Evolutionary conservation across 2,329 filamentous ascomycete species (phyloP).

Genomic region (Colletotrichum somersetense): DNA sequence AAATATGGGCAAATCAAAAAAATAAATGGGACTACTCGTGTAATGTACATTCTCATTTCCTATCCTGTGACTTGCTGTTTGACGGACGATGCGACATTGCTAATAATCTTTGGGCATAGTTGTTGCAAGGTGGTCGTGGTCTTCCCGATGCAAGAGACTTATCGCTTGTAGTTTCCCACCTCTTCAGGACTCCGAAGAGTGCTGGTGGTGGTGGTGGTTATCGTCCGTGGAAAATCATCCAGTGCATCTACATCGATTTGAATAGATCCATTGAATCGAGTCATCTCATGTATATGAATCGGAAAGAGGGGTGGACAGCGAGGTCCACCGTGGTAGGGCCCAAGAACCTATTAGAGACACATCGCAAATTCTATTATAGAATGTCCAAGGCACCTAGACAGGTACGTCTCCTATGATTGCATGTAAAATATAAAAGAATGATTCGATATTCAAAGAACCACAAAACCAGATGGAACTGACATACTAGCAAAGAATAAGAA

Average conservation of each 20-base stretch:
- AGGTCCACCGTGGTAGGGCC: constrained; percentile 4
- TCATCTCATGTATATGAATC: constrained; percentile 1
- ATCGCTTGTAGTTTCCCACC: background rate
- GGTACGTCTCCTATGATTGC: constrained; percentile 4
- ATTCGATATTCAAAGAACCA: constrained; percentile 27
- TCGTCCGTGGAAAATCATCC: background rate
- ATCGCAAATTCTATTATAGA: constrained; percentile 3
- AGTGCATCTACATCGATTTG: background rate
- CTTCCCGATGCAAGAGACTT: background rate
- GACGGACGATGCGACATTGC: constrained; percentile 14
- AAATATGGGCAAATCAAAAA: too few species aligned
- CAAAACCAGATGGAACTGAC: constrained; percentile 19
- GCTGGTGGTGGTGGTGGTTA: background rate
- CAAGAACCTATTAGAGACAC: background rate
- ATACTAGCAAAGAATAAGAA: background rate
- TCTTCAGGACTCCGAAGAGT: background rate
- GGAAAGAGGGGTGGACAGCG: constrained; percentile 1
- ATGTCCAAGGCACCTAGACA: constrained; percentile 22
- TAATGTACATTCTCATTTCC: constrained; percentile 16
- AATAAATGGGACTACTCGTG: background rate
- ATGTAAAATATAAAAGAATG: background rate
- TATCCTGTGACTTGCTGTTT: background rate
- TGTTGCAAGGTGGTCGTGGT: constrained; percentile 11
- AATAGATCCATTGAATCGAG: background rate
- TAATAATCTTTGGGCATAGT: background rate